A percentile compares a stretch with the other conserved stretches of the same genome.
Evolutionary conservation across 2,329 filamentous ascomycete species (phyloP).

Genomic region (Fusarium chlamydosporum): DNA sequence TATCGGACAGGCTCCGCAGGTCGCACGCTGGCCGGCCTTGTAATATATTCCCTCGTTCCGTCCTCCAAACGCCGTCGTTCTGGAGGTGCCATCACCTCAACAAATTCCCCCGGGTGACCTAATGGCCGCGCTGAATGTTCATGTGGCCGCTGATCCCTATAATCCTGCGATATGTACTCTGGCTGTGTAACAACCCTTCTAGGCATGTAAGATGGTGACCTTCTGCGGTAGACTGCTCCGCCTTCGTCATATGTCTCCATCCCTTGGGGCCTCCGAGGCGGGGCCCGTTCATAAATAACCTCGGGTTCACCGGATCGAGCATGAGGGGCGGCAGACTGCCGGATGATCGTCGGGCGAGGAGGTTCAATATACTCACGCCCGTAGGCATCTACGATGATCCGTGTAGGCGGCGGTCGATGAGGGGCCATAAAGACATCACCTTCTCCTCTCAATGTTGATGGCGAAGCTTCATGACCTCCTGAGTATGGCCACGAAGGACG

Average conservation of each 20-base stretch:
- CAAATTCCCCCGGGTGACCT: conserved; percentile 61
- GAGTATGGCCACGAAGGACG: conserved; percentile 61
- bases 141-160: conserved; percentile 68
- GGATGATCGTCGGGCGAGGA: conserved; percentile 57
- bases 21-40: conserved; percentile 71
- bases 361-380: conserved; percentile 83
- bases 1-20: conserved; percentile 64
- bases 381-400: conserved; percentile 85
- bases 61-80: conserved; percentile 63
- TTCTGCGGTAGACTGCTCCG: conserved; percentile 63
- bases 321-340: conserved; percentile 69
- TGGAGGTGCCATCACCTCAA: conserved; percentile 61
- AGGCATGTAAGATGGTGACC: conserved; percentile 66
- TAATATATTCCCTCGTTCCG: conserved; percentile 65
- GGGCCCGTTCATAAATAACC: conserved; percentile 75
- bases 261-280: conserved; percentile 65
- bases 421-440: conserved; percentile 66
- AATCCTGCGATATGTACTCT: conserved; percentile 67
- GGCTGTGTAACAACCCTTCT: conserved; percentile 74
- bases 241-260: conserved; percentile 65
- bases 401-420: conserved; percentile 68
- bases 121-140: conserved; percentile 70
- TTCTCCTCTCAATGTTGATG: conserved; percentile 65
- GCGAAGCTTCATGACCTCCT: conserved; percentile 59
- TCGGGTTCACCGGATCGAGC: conserved; percentile 64